Base-by-base conservation (phyloP, 1,139 yeast genomes). In the Saccharomycopsis phalli region DNA sequence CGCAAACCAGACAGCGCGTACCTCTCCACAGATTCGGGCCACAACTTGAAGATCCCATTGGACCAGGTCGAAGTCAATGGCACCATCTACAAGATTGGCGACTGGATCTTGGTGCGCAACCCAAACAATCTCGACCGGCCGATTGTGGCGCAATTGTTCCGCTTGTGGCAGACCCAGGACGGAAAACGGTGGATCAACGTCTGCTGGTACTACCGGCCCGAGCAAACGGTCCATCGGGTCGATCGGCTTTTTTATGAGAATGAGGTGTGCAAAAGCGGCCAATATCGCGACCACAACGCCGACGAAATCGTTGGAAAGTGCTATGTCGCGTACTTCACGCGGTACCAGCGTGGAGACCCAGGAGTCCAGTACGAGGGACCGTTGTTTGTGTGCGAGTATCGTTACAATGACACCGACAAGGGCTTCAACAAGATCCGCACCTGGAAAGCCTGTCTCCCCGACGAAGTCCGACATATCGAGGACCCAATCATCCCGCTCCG, bases 361-460 rank as follows among this genome's bases (percentile, higher is more conserved):
- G 86, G 81, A n/a, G 70, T 81, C 34, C 82, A 84, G 5, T 66
- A 63, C 35, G 81, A 77, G 37, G 83, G 93, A 17, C 91, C 94
- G 4, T 74, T 94, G 59, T 91, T 87, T 60, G 81, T 93, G 51
- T 91, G 98, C 64, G 98, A 91, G 61, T 84, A 78, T 59, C 76
- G 98, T 54, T 91, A 88, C 62, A 91, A 91, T 56, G 97, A 88
- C 57, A 71, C 74, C 44, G 94, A 83, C 53, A 86, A 84, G 57
- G 81, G 80, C 21, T 91, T 91, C 66, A 91, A 91, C 62, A 81
- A 93, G 57, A 91, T 91, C 53, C 75, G 97, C 56, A 91, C 98
- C 1, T 91, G 98, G 98, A 91, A 86, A 59, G 97, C 96, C 3
- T 91, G 98, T 65, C 71, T 91, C 50, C 98, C 98, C 0, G 98